Base-by-base conservation (phyloP, 352 stramenopile genomes). In the Blastocystis sp. region DNA sequence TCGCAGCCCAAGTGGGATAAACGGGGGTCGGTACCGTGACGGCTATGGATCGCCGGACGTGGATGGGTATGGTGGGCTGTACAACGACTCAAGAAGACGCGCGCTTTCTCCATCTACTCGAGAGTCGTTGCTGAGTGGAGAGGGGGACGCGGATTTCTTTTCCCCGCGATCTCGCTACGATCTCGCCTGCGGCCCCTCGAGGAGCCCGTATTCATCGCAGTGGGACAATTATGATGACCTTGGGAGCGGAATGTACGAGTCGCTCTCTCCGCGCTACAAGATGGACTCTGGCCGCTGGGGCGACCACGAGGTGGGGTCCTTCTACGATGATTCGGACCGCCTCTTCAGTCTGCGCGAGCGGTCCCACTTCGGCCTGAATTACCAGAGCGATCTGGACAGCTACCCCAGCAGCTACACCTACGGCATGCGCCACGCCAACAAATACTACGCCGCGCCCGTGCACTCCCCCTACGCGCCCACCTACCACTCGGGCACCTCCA, bases 151-250 rank as follows among this genome's bases (percentile, higher is more conserved):
- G 45, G 71, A 81, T 45, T 59, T 59, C 24, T 65, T 62, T 48
- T 81, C 71, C n/a, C 71, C 71, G 57, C 74, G 74, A 4, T 84
- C 74, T 84, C 74, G 74, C 11, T 84, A 84, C 52, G 74, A 84
- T 28, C 54, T 84, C 34, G 45, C 71, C 3, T 65, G 52, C 66
- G 24, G 24, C 19, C 34, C 74, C 0, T 69, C 43, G 38, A 14
- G n/a, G 14, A 70, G 21, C 60, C 24, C 52, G 38, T n/a, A 28
- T 6, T 45, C 40, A 40, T 68, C 45, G 1, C 74, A 84, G 42
- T 84, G 52, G 45, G 74, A 57, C 48, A 57, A 57, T 57, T 14
- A 57, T 0, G 48, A 84, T 52, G 74, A 84, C 10, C 69, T 48
- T 81, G 28, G 28, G 4, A 48, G 71, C 65, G 60, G 34, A 11